A percentile compares a stretch with the other conserved stretches of the same genome.
Evolutionary conservation across 1,284 basidiomycete species (phyloP).

Genomic region (Schizophyllum amplum): DNA sequence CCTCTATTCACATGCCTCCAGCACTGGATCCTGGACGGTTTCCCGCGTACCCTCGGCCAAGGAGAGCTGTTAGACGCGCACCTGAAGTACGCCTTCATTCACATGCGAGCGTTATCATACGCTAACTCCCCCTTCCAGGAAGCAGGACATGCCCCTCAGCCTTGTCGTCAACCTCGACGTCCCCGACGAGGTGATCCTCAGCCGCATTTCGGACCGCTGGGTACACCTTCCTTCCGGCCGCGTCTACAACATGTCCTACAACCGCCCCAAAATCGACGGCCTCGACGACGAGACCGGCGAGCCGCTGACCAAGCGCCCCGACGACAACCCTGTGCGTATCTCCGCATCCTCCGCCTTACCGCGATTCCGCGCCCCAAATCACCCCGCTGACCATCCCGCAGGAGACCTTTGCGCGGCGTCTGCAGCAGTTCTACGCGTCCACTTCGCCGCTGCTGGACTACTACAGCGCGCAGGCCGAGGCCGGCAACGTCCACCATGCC

Average conservation of each 20-base stretch:
- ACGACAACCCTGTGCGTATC: constrained; percentile 80
- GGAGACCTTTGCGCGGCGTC: constrained; percentile 79
- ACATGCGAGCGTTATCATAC: neutral
- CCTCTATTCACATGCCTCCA: constrained; percentile 17
- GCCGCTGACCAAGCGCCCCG: constrained; percentile 79
- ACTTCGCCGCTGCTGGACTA: constrained; percentile 84
- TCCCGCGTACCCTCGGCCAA: constrained; percentile 89
- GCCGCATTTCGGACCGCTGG: constrained; percentile 90
- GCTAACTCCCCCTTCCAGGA: constrained; percentile 29
- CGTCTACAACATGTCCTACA: constrained; percentile 90
- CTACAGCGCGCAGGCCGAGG: constrained; percentile 38
- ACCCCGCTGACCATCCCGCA: constrained; percentile 20
- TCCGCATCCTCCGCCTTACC: neutral
- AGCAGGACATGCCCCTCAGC: constrained; percentile 58
- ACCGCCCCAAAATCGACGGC: constrained; percentile 81
- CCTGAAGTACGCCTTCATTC: constrained; percentile 43
- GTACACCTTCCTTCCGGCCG: constrained; percentile 90
- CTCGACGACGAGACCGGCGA: constrained; percentile 93
- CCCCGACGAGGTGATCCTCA: constrained; percentile 83
- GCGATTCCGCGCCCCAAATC: neutral
- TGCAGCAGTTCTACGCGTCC: constrained; percentile 78
- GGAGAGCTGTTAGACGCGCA: constrained; percentile 78
- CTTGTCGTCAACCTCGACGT: constrained; percentile 91
- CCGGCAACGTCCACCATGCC: constrained; percentile 19
- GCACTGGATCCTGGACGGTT: constrained; percentile 96